Conservation (phyloP, 768 basidiomycete species). For the Imleria badia region DNA sequence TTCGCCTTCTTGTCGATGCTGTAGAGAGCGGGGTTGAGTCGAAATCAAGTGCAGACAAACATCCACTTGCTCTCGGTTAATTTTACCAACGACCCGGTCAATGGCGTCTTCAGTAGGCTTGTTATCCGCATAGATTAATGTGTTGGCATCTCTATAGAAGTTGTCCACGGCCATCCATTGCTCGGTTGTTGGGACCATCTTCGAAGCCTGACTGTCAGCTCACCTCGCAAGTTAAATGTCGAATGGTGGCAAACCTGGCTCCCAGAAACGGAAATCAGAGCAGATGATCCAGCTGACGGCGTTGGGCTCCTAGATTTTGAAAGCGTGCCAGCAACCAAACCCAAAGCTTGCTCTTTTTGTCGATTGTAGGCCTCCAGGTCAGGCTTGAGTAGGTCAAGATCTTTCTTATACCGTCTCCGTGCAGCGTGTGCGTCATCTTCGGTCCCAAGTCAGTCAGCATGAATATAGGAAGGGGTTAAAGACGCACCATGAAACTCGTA, state of each 20-base stretch:
- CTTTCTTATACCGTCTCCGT: slow-evolving; percentile 87
- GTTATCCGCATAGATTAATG: slow-evolving; percentile 89
- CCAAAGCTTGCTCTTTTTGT: slow-evolving; percentile 85
- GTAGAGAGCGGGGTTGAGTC: slow-evolving; percentile 1
- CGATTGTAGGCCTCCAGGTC: slow-evolving; percentile 84
- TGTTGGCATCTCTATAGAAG: slow-evolving; percentile 92
- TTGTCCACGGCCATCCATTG: slow-evolving; percentile 74
- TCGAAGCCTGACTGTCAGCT: slow-evolving; percentile 10
- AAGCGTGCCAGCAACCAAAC: slow-evolving; percentile 69
- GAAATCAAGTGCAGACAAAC: not conserved
- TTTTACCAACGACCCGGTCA: slow-evolving; percentile 85
- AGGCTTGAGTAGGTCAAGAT: slow-evolving; percentile 84
- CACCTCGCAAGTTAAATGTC: not conserved
- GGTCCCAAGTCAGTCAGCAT: not conserved
- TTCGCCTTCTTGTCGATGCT: slow-evolving; percentile 90
- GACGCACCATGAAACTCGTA: slow-evolving; percentile 86
- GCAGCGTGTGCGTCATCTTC: slow-evolving; percentile 90
- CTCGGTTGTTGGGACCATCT: slow-evolving; percentile 55
- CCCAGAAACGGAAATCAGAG: slow-evolving; percentile 44
- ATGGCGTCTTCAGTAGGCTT: slow-evolving; percentile 96
- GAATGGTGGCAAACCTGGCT: slow-evolving; percentile 36
- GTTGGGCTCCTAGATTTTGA: slow-evolving; percentile 37
- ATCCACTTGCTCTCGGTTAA: slow-evolving; percentile 84
- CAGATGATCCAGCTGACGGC: slow-evolving; percentile 31
- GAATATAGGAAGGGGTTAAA: not conserved